Evolutionary conservation across 1,284 basidiomycete species (phyloP).

Genomic region (Leucoagaricus sp.): DNA sequence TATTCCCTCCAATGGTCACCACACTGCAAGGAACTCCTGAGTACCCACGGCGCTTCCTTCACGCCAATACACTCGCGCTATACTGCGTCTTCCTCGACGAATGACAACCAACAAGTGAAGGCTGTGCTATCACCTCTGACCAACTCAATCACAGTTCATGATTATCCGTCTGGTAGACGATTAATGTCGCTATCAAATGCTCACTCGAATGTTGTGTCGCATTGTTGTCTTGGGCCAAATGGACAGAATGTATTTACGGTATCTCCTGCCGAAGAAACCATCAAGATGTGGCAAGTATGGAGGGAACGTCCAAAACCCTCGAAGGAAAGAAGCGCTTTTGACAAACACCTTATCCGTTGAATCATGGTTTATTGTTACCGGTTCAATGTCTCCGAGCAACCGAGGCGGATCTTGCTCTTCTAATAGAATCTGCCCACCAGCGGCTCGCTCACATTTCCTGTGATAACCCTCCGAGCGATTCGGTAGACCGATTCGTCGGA

Average conservation of each 20-base stretch:
- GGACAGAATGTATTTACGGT: slow-evolving; percentile 40
- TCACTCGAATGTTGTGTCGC: slow-evolving; percentile 32
- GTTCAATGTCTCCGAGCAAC: neutral
- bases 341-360: slow-evolving; percentile 37
- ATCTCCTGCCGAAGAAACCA: slow-evolving; percentile 38
- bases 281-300: slow-evolving; percentile 47
- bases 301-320: slow-evolving; percentile 24
- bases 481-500: neutral
- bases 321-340: slow-evolving; percentile 37
- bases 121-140: slow-evolving; percentile 29
- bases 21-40: slow-evolving; percentile 43
- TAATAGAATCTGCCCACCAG: neutral
- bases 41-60: slow-evolving; percentile 41
- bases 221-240: slow-evolving; percentile 39
- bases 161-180: slow-evolving; percentile 39
- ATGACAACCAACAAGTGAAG: slow-evolving; percentile 14
- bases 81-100: neutral
- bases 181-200: slow-evolving; percentile 37
- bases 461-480: neutral
- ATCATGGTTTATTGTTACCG: neutral
- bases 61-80: slow-evolving; percentile 21
- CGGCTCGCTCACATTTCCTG: neutral
- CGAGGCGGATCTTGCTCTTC: neutral
- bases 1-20: slow-evolving; percentile 43
- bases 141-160: slow-evolving; percentile 40